Evolutionary conservation across 75 land plant species (phyloP).

Genomic region (Cryptomeria japonica): DNA sequence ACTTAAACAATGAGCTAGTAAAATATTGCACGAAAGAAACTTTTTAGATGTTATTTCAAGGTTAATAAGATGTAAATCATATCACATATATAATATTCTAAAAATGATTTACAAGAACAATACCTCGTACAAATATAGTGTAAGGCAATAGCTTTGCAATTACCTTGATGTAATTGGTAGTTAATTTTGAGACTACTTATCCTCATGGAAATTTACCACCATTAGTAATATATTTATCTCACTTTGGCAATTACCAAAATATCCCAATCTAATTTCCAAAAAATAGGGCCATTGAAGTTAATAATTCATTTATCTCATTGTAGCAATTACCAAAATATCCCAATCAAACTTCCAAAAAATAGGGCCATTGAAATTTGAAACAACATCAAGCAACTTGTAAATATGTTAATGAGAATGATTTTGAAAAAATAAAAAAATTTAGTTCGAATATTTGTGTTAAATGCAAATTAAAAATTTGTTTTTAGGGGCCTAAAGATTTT

Average conservation of each 20-base stretch:
- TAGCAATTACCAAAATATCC: too few species aligned
- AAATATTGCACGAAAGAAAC: neutral
- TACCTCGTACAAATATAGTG: neutral
- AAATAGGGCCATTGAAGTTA: constrained; percentile 3
- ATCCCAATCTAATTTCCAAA: constrained; percentile 7
- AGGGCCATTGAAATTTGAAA: too few species aligned
- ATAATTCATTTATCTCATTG: too few species aligned
- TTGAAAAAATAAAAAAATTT: constrained; percentile 21
- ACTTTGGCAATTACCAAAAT: too few species aligned
- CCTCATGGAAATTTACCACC: neutral
- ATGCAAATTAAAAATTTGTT: too few species aligned
- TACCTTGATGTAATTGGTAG: neutral
- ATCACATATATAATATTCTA: constrained; percentile 1
- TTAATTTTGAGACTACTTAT: neutral
- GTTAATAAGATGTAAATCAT: constrained; percentile 5
- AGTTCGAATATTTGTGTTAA: too few species aligned
- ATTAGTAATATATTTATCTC: neutral
- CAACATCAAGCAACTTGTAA: constrained; percentile 22
- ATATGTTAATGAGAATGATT: constrained; percentile 38
- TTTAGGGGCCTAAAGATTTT: too few species aligned
- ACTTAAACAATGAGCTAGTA: neutral
- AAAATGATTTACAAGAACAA: constrained; percentile 3
- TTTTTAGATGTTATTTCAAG: neutral
- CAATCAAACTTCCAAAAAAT: too few species aligned
- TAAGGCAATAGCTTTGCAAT: neutral